Percentiles rank a stretch among this genome's conserved stretches.
These are phyloP conservation scores for Neurospora sp. DNA, from an alignment of 495 filamentous ascomycete species.

Conservation along the genomic window DNA sequence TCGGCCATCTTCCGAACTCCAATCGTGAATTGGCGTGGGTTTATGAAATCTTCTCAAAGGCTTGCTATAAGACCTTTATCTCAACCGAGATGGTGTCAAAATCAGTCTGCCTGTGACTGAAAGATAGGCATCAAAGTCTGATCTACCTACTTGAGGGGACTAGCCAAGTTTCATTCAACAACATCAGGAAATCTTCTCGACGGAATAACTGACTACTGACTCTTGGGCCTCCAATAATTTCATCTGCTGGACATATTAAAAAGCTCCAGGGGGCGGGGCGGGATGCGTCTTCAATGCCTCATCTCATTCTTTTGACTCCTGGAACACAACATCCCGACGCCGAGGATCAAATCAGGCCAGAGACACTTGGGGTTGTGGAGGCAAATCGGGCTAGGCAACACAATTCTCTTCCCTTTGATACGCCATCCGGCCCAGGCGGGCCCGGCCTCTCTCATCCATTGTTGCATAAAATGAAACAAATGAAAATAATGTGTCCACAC, in stretches of 20 bases:
- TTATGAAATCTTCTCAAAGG: rapidly evolving
- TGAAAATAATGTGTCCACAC: background rate
- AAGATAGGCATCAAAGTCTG: background rate
- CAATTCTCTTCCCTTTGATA: background rate
- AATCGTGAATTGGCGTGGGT: background rate
- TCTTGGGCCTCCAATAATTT: too few relatives aligned
- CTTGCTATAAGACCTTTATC: background rate
- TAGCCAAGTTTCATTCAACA: background rate
- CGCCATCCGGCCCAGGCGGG: background rate
- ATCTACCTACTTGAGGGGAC: background rate
- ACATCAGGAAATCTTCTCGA: background rate
- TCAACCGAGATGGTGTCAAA: background rate
- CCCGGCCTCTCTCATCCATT: background rate
- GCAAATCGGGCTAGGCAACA: background rate
- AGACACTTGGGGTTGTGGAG: background rate
- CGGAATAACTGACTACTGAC: too few relatives aligned
- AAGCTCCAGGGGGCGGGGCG: too few relatives aligned
- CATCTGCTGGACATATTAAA: too few relatives aligned
- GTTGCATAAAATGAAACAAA: background rate
- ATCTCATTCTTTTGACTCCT: too few relatives aligned
- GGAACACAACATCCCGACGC: too few relatives aligned
- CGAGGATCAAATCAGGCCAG: too few relatives aligned
- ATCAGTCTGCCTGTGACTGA: background rate
- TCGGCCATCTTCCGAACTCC: background rate
- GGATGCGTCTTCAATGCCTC: too few relatives aligned